A percentile compares a stretch with the other conserved stretches of the same genome.
phyloP scores from a whole-genome alignment of 2,329 filamentous ascomycete species.

The Exophiala phaeomuriformis region DNA sequence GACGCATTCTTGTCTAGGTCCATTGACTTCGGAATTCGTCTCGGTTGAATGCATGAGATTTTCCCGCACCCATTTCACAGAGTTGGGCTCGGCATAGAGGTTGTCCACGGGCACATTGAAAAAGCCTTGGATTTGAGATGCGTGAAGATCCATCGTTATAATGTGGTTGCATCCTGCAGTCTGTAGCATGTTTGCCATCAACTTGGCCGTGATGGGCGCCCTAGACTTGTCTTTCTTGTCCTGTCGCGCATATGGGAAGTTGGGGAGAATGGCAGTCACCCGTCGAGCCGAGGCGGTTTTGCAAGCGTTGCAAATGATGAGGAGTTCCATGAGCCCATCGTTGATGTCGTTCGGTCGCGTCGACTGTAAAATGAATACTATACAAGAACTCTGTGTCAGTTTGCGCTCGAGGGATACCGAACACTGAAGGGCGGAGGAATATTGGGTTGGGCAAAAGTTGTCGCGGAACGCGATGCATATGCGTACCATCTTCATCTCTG shows the following conservation, averaged over 20 bases:
- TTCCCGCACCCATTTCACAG: conserved; percentile 82
- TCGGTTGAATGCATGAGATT: conserved; percentile 67
- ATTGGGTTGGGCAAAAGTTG: background rate
- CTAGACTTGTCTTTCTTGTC: conserved; percentile 96
- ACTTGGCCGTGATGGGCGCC: conserved; percentile 90
- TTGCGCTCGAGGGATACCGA: background rate
- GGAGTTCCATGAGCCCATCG: conserved; percentile 93
- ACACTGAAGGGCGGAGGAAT: background rate
- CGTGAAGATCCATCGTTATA: conserved; percentile 94
- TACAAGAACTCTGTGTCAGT: conserved; percentile 5
- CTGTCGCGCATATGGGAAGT: conserved; percentile 92
- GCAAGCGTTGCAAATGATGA: conserved; percentile 98
- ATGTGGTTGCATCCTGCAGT: conserved; percentile 88
- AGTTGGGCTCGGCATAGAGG: conserved; percentile 88
- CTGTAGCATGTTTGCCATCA: conserved; percentile 96
- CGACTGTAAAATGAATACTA: conserved; percentile 82
- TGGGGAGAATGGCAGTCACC: conserved; percentile 91
- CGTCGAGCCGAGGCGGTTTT: conserved; percentile 76
- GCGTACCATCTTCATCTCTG: conserved; percentile 80
- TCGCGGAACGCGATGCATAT: conserved; percentile 12
- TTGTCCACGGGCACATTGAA: conserved; percentile 79
- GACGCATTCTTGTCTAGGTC: conserved; percentile 50
- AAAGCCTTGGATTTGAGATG: conserved; percentile 90
- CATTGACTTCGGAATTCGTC: conserved; percentile 20
- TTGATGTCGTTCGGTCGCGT: conserved; percentile 95